A percentile compares a stretch with the other conserved stretches of the same genome.
Conservation (phyloP, 768 basidiomycete species). For the Tremella mesenterica region DNA sequence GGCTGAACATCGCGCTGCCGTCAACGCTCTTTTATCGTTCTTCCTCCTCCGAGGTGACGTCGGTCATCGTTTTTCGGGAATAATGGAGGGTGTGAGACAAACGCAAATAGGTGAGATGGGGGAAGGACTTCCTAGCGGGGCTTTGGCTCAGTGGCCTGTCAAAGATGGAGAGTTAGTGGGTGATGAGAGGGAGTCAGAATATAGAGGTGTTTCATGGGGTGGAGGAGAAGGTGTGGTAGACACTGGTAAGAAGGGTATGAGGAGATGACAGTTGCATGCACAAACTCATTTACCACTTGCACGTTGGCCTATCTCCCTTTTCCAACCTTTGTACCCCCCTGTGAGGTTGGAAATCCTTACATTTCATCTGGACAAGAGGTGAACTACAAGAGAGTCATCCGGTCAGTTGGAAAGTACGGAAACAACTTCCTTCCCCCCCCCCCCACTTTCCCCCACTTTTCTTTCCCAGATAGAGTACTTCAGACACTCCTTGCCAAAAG, state of each 20-base stretch:
- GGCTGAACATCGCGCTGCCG: constrained; percentile 77
- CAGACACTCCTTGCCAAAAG: too few relatives aligned
- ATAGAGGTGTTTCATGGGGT: not conserved
- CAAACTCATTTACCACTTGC: too few relatives aligned
- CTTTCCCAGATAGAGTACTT: too few relatives aligned
- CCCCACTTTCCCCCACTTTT: too few relatives aligned
- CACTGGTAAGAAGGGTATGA: not conserved
- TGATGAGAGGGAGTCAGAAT: not conserved
- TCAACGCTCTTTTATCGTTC: constrained; percentile 37
- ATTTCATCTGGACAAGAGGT: too few relatives aligned
- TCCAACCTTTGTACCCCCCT: too few relatives aligned
- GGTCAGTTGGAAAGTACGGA: too few relatives aligned
- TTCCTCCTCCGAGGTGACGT: constrained; percentile 35
- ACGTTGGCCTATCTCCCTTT: too few relatives aligned
- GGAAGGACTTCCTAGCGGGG: not conserved
- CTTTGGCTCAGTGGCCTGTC: not conserved
- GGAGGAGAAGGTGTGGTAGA: not conserved
- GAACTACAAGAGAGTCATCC: too few relatives aligned
- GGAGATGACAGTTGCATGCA: too few relatives aligned
- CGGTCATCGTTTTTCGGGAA: not conserved
- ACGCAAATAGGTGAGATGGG: not conserved
- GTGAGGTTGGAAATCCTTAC: too few relatives aligned
- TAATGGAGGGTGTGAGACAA: not conserved
- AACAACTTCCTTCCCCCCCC: too few relatives aligned
- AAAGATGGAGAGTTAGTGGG: not conserved